phyloP scores from a whole-genome alignment of 352 stramenopile genomes.

The Halophytophthora batemanensis region DNA sequence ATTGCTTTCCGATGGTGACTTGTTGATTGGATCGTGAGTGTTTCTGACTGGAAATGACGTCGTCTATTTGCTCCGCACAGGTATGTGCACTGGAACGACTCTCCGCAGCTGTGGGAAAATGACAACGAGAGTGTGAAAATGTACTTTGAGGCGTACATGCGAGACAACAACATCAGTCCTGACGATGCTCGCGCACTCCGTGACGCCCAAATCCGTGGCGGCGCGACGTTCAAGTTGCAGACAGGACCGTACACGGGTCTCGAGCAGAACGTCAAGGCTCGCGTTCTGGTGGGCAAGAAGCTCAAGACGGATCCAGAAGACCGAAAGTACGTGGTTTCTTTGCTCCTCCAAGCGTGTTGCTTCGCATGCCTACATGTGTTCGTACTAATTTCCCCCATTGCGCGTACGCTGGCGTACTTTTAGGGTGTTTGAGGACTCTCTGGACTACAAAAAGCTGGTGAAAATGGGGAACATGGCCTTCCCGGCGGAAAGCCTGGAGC shows the following conservation, averaged over 20 bases:
- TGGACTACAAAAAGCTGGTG: constrained; percentile 71
- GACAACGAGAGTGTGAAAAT: constrained; percentile 77
- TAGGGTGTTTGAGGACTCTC: constrained; percentile 65
- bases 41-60: constrained; percentile 1
- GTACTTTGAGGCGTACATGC: constrained; percentile 80
- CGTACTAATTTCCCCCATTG: neutral
- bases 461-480: constrained; percentile 46
- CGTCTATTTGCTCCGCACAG: constrained; percentile 12
- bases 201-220: constrained; percentile 64
- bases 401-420: neutral
- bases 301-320: constrained; percentile 68
- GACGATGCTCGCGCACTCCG: constrained; percentile 61
- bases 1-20: neutral
- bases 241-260: constrained; percentile 67
- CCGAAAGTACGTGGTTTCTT: constrained; percentile 32
- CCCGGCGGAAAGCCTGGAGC: constrained; percentile 58
- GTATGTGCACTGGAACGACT: constrained; percentile 65
- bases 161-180: constrained; percentile 69
- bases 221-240: constrained; percentile 82
- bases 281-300: constrained; percentile 76
- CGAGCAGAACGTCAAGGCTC: constrained; percentile 79
- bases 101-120: constrained; percentile 69
- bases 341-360: neutral
- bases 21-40: neutral
- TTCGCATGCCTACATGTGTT: neutral